Percentiles rank a stretch among this genome's conserved stretches.
phyloP scores from a whole-genome alignment of 495 filamentous ascomycete species.

The Penicillium paradoxum region DNA sequence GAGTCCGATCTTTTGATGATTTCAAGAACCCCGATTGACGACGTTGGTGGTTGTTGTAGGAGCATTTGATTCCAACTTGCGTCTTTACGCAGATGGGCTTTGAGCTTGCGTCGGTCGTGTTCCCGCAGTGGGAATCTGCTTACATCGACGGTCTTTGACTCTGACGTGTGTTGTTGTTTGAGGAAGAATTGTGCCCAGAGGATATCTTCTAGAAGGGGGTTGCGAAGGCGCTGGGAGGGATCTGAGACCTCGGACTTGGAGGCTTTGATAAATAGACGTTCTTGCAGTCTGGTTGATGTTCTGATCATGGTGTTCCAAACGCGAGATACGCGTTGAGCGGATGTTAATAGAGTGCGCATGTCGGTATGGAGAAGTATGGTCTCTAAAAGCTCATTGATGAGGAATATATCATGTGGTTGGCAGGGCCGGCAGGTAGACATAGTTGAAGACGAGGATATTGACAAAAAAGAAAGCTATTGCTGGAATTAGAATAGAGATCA shows the following conservation, averaged over 20 bases:
- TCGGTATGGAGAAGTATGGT: slow-evolving; percentile 8
- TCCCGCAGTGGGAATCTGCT: slow-evolving; percentile 6
- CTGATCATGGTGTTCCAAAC: slow-evolving; percentile 1
- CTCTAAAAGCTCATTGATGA: slow-evolving; percentile 9
- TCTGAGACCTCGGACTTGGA: neutral
- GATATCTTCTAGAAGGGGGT: slow-evolving; percentile 6
- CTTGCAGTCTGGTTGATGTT: slow-evolving; percentile 1
- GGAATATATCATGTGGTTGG: slow-evolving; percentile 14
- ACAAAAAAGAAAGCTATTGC: neutral
- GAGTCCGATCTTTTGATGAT: slow-evolving; percentile 8
- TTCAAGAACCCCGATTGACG: slow-evolving; percentile 5
- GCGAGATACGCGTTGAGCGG: slow-evolving; percentile 10
- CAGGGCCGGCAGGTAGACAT: neutral
- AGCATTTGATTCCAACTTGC: slow-evolving; percentile 14
- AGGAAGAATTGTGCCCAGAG: slow-evolving; percentile 9
- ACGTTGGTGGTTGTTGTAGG: slow-evolving; percentile 5
- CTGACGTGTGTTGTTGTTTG: slow-evolving; percentile 3
- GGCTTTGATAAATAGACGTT: slow-evolving; percentile 1
- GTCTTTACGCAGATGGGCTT: neutral
- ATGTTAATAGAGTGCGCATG: slow-evolving; percentile 6
- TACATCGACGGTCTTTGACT: neutral
- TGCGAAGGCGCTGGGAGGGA: neutral
- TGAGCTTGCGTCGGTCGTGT: neutral
- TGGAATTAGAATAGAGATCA: neutral
- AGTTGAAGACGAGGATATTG: neutral